Conservation (phyloP, 495 filamentous ascomycete genomes). For the Aspergillus wentii region DNA sequence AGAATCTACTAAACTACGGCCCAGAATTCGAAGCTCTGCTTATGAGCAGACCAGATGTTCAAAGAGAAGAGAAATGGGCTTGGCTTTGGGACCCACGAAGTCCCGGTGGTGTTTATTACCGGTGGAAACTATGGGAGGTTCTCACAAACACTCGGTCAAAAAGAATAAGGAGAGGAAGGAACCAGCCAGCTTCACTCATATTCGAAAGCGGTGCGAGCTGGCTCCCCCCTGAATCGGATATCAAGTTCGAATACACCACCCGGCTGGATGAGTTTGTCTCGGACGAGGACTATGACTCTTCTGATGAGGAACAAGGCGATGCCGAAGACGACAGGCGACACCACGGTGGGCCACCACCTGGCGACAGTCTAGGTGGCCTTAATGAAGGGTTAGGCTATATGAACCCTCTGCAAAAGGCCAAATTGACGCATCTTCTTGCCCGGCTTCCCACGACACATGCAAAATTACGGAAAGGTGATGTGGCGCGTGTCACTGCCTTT, state of each 20-base stretch:
- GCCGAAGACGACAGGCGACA: slow-evolving; percentile 60
- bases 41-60: slow-evolving; percentile 77
- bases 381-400: slow-evolving; percentile 67
- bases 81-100: slow-evolving; percentile 91
- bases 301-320: slow-evolving; percentile 82
- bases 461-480: slow-evolving; percentile 76
- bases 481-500: slow-evolving; percentile 81
- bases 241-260: slow-evolving; percentile 73
- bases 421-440: slow-evolving; percentile 71
- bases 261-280: slow-evolving; percentile 70
- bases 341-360: slow-evolving; percentile 46
- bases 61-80: slow-evolving; percentile 81
- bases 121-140: slow-evolving; percentile 85
- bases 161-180: slow-evolving; percentile 20
- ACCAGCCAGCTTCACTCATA: slow-evolving; percentile 33
- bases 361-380: slow-evolving; percentile 30
- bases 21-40: slow-evolving; percentile 90
- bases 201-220: slow-evolving; percentile 70
- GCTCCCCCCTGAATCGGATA: slow-evolving; percentile 58
- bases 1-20: slow-evolving; percentile 70
- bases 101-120: slow-evolving; percentile 76
- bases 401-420: slow-evolving; percentile 79
- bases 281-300: slow-evolving; percentile 80
- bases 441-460: slow-evolving; percentile 73
- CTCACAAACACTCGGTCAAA: slow-evolving; percentile 47